A percentile compares a stretch with the other conserved stretches of the same genome.
phyloP scores from a whole-genome alignment of 1,284 basidiomycete genomes.

The Ustilago nuda region DNA sequence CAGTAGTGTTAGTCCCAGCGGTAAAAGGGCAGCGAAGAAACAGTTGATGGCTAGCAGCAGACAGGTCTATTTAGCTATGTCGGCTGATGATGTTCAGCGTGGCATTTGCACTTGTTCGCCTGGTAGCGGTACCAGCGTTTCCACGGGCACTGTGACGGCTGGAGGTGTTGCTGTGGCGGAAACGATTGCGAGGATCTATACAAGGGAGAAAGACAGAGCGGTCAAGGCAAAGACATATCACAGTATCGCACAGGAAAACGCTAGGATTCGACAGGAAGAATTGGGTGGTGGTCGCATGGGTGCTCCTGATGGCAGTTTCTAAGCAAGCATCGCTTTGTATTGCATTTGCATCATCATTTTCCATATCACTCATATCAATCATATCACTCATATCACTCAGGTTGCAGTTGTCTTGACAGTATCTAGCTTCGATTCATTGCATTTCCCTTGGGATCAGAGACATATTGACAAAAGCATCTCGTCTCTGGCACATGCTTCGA shows the following conservation, averaged over 20 bases:
- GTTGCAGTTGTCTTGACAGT: no score
- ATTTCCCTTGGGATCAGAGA: neutral
- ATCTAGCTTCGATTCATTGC: no score
- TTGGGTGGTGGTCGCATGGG: constrained; percentile 56
- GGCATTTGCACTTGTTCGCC: constrained; percentile 53
- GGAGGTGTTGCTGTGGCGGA: constrained; percentile 39
- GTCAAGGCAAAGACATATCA: constrained; percentile 52
- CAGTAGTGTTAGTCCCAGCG: constrained; percentile 51
- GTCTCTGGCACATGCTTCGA: neutral
- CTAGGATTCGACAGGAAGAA: constrained; percentile 52
- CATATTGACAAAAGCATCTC: neutral
- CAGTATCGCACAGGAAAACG: constrained; percentile 42
- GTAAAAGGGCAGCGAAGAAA: constrained; percentile 62
- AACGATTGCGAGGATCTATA: constrained; percentile 48
- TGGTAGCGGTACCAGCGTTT: neutral
- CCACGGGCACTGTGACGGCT: neutral
- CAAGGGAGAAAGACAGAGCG: constrained; percentile 51
- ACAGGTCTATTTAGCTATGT: constrained; percentile 44
- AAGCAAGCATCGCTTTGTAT: neutral
- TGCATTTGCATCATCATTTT: constrained; percentile 3
- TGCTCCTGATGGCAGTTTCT: constrained; percentile 28
- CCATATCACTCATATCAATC: neutral
- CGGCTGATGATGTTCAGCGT: constrained; percentile 47
- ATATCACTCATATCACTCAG: neutral
- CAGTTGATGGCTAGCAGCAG: constrained; percentile 58